Evolutionary conservation across 495 filamentous ascomycete species (phyloP).

Genomic region (Thozetella sp.): DNA sequence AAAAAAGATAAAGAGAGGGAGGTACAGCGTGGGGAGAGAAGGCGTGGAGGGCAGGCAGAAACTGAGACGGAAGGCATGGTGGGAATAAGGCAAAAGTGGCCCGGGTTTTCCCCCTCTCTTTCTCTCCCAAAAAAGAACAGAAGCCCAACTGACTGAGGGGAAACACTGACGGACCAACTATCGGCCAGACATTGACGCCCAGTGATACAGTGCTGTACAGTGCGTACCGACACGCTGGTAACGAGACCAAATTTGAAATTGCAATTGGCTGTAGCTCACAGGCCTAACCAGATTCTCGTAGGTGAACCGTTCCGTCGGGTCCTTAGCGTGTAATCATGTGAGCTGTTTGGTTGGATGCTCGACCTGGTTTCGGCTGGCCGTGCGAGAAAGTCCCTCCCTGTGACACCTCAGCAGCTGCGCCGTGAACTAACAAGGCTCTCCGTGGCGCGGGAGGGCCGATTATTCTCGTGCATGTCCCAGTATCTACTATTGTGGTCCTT

Average conservation of each 20-base stretch:
- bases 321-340: conserved; percentile 1
- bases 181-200: not conserved
- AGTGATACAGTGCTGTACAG: not conserved
- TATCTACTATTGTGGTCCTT: too few species aligned
- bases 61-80: too few species aligned
- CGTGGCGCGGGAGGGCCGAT: too few species aligned
- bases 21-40: too few species aligned
- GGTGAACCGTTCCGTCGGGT: not conserved
- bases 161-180: not conserved
- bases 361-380: not conserved
- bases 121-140: not conserved
- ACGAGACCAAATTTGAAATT: not conserved
- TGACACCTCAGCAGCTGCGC: too few species aligned
- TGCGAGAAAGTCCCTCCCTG: too few species aligned
- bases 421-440: too few species aligned
- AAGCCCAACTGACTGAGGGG: not conserved
- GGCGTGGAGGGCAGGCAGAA: too few species aligned
- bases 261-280: not conserved
- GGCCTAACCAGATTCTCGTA: not conserved
- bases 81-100: not conserved
- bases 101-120: too few species aligned
- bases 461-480: too few species aligned
- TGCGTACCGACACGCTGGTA: conserved; percentile 2
- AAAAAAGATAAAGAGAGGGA: too few species aligned
- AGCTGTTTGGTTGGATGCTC: conserved; percentile 1